A percentile compares a stretch with the other conserved stretches of the same genome.
Evolutionary conservation across 2,329 filamentous ascomycete species (phyloP).

Genomic region (Tolypocladium tropicale): DNA sequence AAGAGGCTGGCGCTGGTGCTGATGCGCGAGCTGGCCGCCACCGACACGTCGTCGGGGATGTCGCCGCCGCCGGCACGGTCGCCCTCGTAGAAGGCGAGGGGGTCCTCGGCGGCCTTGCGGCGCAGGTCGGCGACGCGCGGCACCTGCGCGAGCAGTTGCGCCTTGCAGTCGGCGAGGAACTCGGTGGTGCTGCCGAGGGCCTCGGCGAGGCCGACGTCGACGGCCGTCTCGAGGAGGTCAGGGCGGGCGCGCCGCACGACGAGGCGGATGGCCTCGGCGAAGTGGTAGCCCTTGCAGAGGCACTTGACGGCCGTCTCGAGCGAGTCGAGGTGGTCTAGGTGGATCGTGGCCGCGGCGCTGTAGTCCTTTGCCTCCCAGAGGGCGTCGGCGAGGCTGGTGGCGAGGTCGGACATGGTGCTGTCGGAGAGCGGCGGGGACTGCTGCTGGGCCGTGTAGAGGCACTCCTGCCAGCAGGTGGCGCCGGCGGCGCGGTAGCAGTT

Average conservation of each 20-base stretch:
- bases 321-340: slow-evolving; percentile 71
- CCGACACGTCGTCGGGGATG: slow-evolving; percentile 82
- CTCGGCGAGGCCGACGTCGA: slow-evolving; percentile 74
- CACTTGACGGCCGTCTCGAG: slow-evolving; percentile 60
- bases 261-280: slow-evolving; percentile 79
- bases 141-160: slow-evolving; percentile 73
- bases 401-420: slow-evolving; percentile 55
- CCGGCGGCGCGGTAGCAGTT: slow-evolving; percentile 76
- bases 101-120: slow-evolving; percentile 70
- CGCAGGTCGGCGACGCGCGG: slow-evolving; percentile 78
- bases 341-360: slow-evolving; percentile 64
- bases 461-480: slow-evolving; percentile 74
- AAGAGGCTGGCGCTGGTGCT: slow-evolving; percentile 83
- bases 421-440: slow-evolving; percentile 49
- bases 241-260: slow-evolving; percentile 50
- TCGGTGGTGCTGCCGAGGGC: slow-evolving; percentile 76
- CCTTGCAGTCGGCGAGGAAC: slow-evolving; percentile 85
- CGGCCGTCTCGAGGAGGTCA: slow-evolving; percentile 53
- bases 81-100: slow-evolving; percentile 80
- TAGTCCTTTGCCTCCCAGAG: slow-evolving; percentile 81
- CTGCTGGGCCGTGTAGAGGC: slow-evolving; percentile 67
- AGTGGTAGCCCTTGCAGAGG: slow-evolving; percentile 79
- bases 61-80: slow-evolving; percentile 55
- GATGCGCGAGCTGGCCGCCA: slow-evolving; percentile 71
- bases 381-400: slow-evolving; percentile 64